phyloP scores from a whole-genome alignment of 495 filamentous ascomycete species.

The Parathielavia appendiculata region DNA sequence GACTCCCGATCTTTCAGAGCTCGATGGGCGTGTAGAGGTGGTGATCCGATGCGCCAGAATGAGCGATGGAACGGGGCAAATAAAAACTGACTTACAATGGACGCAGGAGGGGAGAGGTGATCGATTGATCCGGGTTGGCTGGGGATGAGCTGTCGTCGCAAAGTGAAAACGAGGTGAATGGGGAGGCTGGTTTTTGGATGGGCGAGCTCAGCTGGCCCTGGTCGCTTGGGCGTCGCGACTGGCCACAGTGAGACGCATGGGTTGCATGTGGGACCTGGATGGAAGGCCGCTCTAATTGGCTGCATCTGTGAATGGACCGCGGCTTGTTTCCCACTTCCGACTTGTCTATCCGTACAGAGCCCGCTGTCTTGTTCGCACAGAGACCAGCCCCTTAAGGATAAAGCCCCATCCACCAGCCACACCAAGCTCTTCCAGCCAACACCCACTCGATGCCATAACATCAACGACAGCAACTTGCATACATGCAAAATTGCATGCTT shows the following conservation, averaged over 20 bases:
- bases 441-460: too few relatives aligned
- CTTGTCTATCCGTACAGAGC: too few relatives aligned
- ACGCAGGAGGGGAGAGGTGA: conserved; percentile 10
- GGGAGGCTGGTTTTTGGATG: conserved; percentile 23
- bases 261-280: conserved; percentile 29
- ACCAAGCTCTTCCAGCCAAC: too few relatives aligned
- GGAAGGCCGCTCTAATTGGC: conserved; percentile 23
- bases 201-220: conserved; percentile 8
- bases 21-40: neutral
- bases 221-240: conserved; percentile 14
- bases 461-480: too few relatives aligned
- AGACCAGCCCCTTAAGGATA: too few relatives aligned
- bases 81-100: conserved; percentile 15
- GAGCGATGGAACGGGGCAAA: conserved; percentile 1
- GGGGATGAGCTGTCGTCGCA: conserved; percentile 19
- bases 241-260: conserved; percentile 14
- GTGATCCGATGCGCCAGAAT: neutral
- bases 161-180: conserved; percentile 18
- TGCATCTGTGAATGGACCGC: conserved; percentile 20
- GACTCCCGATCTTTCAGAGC: neutral
- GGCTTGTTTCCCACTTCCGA: conserved; percentile 31
- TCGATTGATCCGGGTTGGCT: conserved; percentile 10
- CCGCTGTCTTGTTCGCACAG: too few relatives aligned
- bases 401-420: too few relatives aligned
- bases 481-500: too few relatives aligned